These are phyloP conservation scores for Naematelia aurantialba DNA, from an alignment of 768 basidiomycete genomes.

Conservation along the genomic window DNA sequence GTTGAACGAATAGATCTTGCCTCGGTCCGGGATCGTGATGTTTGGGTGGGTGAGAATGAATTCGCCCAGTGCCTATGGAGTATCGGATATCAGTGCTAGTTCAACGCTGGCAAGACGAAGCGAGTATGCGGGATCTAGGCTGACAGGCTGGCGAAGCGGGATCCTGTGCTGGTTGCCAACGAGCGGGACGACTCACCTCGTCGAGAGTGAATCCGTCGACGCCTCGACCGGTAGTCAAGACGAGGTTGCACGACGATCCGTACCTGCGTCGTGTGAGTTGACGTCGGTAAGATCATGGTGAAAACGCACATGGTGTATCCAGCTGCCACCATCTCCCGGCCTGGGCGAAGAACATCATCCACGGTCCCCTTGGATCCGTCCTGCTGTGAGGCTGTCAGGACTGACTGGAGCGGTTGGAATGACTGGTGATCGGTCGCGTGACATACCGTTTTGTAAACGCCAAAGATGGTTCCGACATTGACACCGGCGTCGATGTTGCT, in stretches of 20 bases:
- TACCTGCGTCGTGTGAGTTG: constrained; percentile 56
- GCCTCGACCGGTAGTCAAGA: constrained; percentile 88
- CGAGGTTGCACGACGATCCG: constrained; percentile 94
- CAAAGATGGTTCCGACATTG: constrained; percentile 85
- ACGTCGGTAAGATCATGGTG: constrained; percentile 2
- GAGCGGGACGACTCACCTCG: constrained; percentile 52
- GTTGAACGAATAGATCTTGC: constrained; percentile 99
- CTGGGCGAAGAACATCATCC: constrained; percentile 85
- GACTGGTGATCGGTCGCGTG: background rate
- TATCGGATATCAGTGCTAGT: constrained; percentile 10
- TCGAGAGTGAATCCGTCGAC: constrained; percentile 99
- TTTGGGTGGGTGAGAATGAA: constrained; percentile 98
- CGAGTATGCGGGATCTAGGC: too few relatives aligned
- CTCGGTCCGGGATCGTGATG: constrained; percentile 86
- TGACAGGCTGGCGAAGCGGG: background rate
- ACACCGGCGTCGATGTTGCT: constrained; percentile 99
- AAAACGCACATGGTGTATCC: constrained; percentile 85
- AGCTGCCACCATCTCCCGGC: constrained; percentile 94
- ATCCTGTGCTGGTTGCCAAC: background rate
- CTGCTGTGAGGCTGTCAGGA: constrained; percentile 54
- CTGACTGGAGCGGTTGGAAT: background rate
- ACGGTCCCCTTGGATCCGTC: constrained; percentile 74
- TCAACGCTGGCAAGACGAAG: too few relatives aligned
- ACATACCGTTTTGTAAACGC: constrained; percentile 85
- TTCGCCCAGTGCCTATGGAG: constrained; percentile 71